Evolutionary conservation across 1,284 basidiomycete genomes (phyloP), one percentile per base, ranked within the genome.

Genomic region (Malassezia furfur): DNA sequence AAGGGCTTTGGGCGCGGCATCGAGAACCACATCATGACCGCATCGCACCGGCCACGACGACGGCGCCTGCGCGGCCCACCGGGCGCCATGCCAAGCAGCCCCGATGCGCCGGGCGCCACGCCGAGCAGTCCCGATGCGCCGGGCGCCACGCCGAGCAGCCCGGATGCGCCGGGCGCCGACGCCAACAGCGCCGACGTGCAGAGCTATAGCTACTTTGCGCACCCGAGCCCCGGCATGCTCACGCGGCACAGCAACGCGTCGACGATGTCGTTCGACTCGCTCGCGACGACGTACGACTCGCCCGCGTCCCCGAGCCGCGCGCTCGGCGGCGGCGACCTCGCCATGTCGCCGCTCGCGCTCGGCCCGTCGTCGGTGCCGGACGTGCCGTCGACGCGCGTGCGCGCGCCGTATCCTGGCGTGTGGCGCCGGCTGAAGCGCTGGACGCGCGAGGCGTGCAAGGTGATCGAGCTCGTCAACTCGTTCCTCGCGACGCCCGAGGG

Each of bases 391-490:
- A 30, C 25, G 15, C 11, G 15, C 9, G 37, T 37, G 21, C 56
- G 59, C 17, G 62, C 59, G 0, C 71, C 71, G 3, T 74, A 74
- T 35, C 71, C 70, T 0, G 71, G 71, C 19, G 68, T 74, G 9
- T 74, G 71, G 71, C 63, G 71, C 17, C 54, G 71, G 19, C 60
- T 68, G 52, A 74, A 74, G 59, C 61, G 71, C 17, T 74, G 71
- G 71, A 63, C 64, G 25, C 58, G 68, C 30, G 70, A 74, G 53
- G 68, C 70, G 2, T 67, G 62, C 49, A 74, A 74, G 38, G 67
- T 72, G 7, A 43, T 74, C 11, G 66, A 64, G 47, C 47, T 69
- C 11, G 64, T 74, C 14, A 70, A 74, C 14, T 38, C 39, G 12
- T 72, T 70, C 30, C 56, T 57, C 8, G 47, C 47, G 31, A 60